Conservation (phyloP, 495 filamentous ascomycete genomes). For the Penicillium alfredii region DNA sequence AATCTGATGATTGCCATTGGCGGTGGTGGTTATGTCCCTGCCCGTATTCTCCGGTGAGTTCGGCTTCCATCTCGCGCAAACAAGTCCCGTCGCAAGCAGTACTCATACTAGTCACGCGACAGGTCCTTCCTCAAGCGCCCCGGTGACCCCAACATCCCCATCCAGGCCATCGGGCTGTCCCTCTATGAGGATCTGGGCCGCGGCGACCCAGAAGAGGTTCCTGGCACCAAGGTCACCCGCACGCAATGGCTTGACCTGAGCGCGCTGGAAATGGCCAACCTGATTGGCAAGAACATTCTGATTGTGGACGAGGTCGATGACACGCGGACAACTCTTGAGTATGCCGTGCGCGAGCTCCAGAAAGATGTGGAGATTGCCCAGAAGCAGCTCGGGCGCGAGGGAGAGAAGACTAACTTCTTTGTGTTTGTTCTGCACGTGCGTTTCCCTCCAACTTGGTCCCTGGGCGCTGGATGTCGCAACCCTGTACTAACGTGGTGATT, state of each 20-base stretch:
- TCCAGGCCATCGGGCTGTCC: slow-evolving; percentile 97
- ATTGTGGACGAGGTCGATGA: slow-evolving; percentile 99
- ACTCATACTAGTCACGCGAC: slow-evolving; percentile 10
- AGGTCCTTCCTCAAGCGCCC: slow-evolving; percentile 91
- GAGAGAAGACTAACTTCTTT: slow-evolving; percentile 76
- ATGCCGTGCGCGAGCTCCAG: slow-evolving; percentile 89
- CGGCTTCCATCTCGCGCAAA: no score
- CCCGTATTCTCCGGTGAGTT: slow-evolving; percentile 82
- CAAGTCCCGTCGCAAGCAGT: no score
- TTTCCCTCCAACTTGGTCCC: slow-evolving; percentile 9
- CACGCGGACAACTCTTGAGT: slow-evolving; percentile 93
- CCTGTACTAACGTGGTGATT: slow-evolving; percentile 2
- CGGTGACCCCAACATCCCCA: slow-evolving; percentile 89
- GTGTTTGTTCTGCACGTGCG: slow-evolving; percentile 94
- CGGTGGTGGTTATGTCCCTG: slow-evolving; percentile 94
- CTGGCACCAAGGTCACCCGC: slow-evolving; percentile 90
- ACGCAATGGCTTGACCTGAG: slow-evolving; percentile 97
- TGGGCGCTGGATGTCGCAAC: background rate
- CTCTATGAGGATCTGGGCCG: slow-evolving; percentile 82
- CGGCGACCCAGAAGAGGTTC: slow-evolving; percentile 58
- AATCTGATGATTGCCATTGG: slow-evolving; percentile 99
- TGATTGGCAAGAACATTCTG: slow-evolving; percentile 94
- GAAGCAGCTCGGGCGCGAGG: slow-evolving; percentile 58
- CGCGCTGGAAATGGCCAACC: slow-evolving; percentile 79
- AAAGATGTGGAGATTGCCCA: slow-evolving; percentile 89